Conservation (phyloP, 2,329 filamentous ascomycete species). For the Exophiala calicioides region DNA sequence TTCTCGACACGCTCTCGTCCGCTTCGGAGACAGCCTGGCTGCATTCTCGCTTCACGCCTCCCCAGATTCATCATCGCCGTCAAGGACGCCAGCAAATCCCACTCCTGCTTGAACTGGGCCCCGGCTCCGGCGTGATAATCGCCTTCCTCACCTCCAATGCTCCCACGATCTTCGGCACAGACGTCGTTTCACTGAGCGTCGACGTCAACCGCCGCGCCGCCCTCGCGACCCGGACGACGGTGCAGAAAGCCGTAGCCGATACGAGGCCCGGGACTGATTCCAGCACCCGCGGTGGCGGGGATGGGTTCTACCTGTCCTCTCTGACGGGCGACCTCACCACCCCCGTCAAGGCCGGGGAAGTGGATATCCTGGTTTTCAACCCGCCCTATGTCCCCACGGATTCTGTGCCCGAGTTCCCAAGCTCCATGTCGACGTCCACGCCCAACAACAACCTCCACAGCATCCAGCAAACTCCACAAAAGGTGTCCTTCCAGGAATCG, state of each 20-base stretch:
- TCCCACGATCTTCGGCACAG: slow-evolving; percentile 65
- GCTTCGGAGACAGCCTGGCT: slow-evolving; percentile 69
- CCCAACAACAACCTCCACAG: too few relatives aligned
- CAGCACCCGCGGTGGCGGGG: slow-evolving; percentile 4
- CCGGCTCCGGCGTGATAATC: slow-evolving; percentile 91
- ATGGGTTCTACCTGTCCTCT: slow-evolving; percentile 61
- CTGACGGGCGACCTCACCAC: slow-evolving; percentile 69
- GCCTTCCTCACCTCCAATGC: slow-evolving; percentile 82
- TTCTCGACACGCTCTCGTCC: slow-evolving; percentile 87
- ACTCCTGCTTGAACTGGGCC: slow-evolving; percentile 80
- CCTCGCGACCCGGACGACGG: slow-evolving; percentile 70
- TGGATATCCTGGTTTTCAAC: slow-evolving; percentile 93
- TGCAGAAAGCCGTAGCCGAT: slow-evolving; percentile 52
- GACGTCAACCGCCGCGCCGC: slow-evolving; percentile 89
- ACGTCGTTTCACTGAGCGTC: slow-evolving; percentile 71
- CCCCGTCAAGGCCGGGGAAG: slow-evolving; percentile 57
- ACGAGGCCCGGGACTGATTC: slow-evolving; percentile 23
- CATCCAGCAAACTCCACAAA: slow-evolving; percentile 3
- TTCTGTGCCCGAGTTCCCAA: slow-evolving; percentile 62
- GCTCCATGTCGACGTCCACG: slow-evolving; percentile 14
- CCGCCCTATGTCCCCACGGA: slow-evolving; percentile 93
- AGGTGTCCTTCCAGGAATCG: slow-evolving; percentile 68
- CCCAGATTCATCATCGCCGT: slow-evolving; percentile 19
- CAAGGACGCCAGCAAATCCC: slow-evolving; percentile 43
- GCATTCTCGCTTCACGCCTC: slow-evolving; percentile 58